Evolutionary conservation across 75 land plant genomes (phyloP), one percentile per base, ranked within the genome.

Genomic region (Gnetum montanum): DNA sequence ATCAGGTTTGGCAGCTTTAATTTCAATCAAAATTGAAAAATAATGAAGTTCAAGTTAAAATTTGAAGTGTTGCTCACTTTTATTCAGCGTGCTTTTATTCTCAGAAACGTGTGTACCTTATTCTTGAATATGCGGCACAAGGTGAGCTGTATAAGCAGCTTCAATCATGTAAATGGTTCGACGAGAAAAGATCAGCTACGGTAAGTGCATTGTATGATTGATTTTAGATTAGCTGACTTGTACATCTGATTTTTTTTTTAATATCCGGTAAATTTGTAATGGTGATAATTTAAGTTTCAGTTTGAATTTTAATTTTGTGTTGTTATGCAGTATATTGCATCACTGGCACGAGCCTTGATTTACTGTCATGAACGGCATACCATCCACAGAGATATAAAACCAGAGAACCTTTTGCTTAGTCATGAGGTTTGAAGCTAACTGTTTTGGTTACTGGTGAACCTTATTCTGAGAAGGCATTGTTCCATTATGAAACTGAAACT

Each of bases 381-480:
- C 11, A 91, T 91, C 16, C 97, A 91, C 64, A 64, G 97, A 53
- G 97, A 91, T 33, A 91, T 91, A 46, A 91, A 91, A 49, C 97
- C 97, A 22, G 97, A 91, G 56, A 91, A 91, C 54, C 77, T 91
- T 22, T 59, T 91, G 26, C 52, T 91, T 47, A 87, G 88, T n/a
- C 10, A n/a, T n/a, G n/a, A n/a, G n/a, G n/a, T n/a, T n/a, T n/a
- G n/a, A n/a, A n/a, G n/a, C n/a, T n/a, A n/a, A n/a, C n/a, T n/a
- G n/a, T n/a, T n/a, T n/a, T n/a, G n/a, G n/a, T n/a, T n/a, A n/a
- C n/a, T n/a, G n/a, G n/a, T n/a, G n/a, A n/a, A n/a, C n/a, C n/a
- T n/a, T n/a, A n/a, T n/a, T n/a, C n/a, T n/a, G n/a, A n/a, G n/a
- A n/a, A n/a, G n/a, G n/a, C n/a, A n/a, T n/a, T n/a, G n/a, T n/a